These are phyloP conservation scores for Arabis alpina DNA, from an alignment of 345 rosid species.

Conservation along the genomic window DNA sequence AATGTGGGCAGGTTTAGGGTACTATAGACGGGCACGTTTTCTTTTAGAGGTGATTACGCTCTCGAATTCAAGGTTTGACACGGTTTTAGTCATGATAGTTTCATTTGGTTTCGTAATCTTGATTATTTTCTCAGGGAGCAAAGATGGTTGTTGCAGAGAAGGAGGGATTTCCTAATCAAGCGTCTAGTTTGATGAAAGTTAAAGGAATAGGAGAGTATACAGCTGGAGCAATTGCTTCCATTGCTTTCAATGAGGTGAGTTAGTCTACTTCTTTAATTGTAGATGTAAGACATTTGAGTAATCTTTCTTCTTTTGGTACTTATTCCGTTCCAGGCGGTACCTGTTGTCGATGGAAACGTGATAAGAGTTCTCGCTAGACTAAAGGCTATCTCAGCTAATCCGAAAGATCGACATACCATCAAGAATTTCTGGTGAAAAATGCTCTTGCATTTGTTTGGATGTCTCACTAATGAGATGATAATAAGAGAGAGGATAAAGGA, in stretches of 20 bases:
- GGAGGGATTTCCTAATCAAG: slow-evolving; percentile 59
- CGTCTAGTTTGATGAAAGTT: slow-evolving; percentile 56
- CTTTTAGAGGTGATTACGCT: slow-evolving; percentile 67
- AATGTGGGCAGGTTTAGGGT: slow-evolving; percentile 98
- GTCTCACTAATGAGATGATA: slow-evolving; percentile 13
- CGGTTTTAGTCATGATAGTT: not conserved
- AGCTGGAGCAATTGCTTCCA: slow-evolving; percentile 85
- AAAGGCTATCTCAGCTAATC: slow-evolving; percentile 81
- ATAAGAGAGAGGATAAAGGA: slow-evolving; percentile 9
- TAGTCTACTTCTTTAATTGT: slow-evolving; percentile 2
- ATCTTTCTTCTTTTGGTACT: slow-evolving; percentile 16
- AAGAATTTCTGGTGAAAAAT: slow-evolving; percentile 76
- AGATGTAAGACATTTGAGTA: not conserved
- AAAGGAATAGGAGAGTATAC: slow-evolving; percentile 82
- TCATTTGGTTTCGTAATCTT: not conserved
- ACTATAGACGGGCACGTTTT: slow-evolving; percentile 92
- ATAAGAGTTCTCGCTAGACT: slow-evolving; percentile 77
- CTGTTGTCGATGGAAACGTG: slow-evolving; percentile 80
- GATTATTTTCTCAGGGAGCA: slow-evolving; percentile 57
- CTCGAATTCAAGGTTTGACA: not conserved
- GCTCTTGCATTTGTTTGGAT: slow-evolving; percentile 7
- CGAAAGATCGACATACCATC: slow-evolving; percentile 62
- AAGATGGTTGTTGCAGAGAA: slow-evolving; percentile 61
- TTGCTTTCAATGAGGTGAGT: slow-evolving; percentile 74
- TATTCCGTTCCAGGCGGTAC: slow-evolving; percentile 57